phyloP scores from a whole-genome alignment of 2,329 filamentous ascomycete species.

The Plenodomus tracheiphilus region DNA sequence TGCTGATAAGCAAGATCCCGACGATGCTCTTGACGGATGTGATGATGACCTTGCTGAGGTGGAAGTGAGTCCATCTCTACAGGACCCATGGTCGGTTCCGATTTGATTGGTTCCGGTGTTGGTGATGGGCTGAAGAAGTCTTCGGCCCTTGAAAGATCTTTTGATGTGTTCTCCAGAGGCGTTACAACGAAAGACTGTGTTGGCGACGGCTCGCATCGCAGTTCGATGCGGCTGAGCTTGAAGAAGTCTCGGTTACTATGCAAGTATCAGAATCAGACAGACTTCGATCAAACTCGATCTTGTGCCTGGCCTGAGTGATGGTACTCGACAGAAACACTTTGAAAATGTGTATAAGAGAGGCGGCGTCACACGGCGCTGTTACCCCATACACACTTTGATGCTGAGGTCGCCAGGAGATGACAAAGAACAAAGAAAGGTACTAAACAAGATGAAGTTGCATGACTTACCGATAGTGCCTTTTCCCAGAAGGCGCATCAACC shows the following conservation, averaged over 20 bases:
- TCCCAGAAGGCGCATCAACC: constrained; percentile 29
- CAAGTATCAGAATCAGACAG: background rate
- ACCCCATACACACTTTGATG: background rate
- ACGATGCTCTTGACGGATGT: constrained; percentile 17
- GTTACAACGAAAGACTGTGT: constrained; percentile 29
- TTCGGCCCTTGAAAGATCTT: constrained; percentile 22
- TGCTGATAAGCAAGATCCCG: constrained; percentile 19
- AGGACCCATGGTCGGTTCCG: constrained; percentile 3
- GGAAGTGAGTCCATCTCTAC: constrained; percentile 37
- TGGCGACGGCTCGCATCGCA: constrained; percentile 40
- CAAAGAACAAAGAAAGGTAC: background rate
- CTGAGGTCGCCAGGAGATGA: background rate
- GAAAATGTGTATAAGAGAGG: background rate
- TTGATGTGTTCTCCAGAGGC: constrained; percentile 26
- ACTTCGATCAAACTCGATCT: constrained; percentile 7
- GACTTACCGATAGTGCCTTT: constrained; percentile 41
- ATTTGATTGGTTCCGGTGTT: constrained; percentile 6
- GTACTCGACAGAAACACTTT: background rate
- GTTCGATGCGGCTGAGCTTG: constrained; percentile 44
- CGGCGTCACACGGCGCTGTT: background rate
- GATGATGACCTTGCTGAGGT: constrained; percentile 16
- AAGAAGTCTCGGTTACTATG: constrained; percentile 44
- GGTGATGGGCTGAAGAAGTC: constrained; percentile 22
- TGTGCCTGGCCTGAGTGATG: background rate
- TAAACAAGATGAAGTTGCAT: background rate